Percentiles rank a stretch among this genome's conserved stretches.
Evolutionary conservation across 2,329 filamentous ascomycete species (phyloP).

Genomic region (Neopestalotiopsis sp.): DNA sequence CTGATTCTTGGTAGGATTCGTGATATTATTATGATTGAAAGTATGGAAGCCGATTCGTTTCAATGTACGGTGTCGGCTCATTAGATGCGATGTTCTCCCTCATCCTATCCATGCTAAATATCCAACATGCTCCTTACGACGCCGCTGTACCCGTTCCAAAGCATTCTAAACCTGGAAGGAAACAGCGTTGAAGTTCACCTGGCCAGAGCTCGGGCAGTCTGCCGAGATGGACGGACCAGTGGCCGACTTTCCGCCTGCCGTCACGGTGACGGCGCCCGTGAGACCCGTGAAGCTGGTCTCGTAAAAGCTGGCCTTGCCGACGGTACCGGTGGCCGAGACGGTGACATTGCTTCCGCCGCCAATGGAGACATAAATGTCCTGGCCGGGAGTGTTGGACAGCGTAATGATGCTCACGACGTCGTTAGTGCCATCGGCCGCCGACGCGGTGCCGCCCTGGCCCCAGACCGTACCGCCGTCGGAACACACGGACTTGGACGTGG

Average conservation of each 20-base stretch:
- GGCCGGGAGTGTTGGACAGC: conserved; percentile 35
- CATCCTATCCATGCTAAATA: not conserved
- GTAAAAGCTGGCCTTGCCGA: conserved; percentile 40
- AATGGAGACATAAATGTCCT: conserved; percentile 41
- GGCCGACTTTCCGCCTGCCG: conserved; percentile 40
- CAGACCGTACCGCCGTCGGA: conserved; percentile 42
- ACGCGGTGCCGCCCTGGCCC: conserved; percentile 41
- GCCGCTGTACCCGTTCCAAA: not conserved
- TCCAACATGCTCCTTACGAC: not conserved
- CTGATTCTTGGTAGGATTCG: too few species aligned
- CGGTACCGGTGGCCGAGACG: conserved; percentile 33
- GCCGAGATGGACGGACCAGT: conserved; percentile 43
- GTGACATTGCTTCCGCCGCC: conserved; percentile 41
- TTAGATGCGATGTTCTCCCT: not conserved
- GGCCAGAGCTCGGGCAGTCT: conserved; percentile 33
- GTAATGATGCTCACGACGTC: conserved; percentile 51
- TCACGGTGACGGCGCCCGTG: conserved; percentile 45
- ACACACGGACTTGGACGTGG: conserved; percentile 36
- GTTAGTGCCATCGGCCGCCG: conserved; percentile 40
- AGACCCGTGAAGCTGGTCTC: conserved; percentile 42
- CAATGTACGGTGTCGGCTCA: too few species aligned
- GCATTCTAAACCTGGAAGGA: conserved; percentile 36
- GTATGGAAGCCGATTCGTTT: too few species aligned
- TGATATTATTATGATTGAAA: too few species aligned
- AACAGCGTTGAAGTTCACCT: conserved; percentile 42